phyloP scores from a whole-genome alignment of 495 filamentous ascomycete genomes.

The Chlorociboria aeruginascens region DNA sequence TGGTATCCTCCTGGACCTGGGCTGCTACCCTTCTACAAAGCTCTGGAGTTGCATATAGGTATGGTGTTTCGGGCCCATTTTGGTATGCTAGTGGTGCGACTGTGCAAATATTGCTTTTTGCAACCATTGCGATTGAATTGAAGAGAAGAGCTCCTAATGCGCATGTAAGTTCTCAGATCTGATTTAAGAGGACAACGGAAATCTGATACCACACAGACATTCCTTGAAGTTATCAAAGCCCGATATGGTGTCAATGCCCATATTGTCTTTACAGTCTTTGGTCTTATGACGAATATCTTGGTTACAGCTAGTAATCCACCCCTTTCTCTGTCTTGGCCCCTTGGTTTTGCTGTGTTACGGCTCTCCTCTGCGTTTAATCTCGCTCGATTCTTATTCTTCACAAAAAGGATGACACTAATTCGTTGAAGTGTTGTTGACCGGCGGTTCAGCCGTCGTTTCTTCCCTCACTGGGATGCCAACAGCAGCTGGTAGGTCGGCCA shows the following conservation, averaged over 20 bases:
- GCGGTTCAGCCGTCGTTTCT: slow-evolving; percentile 77
- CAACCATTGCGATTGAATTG: slow-evolving; percentile 84
- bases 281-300: slow-evolving; percentile 72
- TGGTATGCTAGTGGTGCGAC: slow-evolving; percentile 67
- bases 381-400: too few relatives aligned
- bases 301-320: slow-evolving; percentile 87
- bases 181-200: background rate
- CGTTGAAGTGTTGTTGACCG: slow-evolving; percentile 89
- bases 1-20: slow-evolving; percentile 95
- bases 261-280: slow-evolving; percentile 68
- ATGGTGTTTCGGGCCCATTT: slow-evolving; percentile 88
- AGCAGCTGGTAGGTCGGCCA: too few relatives aligned
- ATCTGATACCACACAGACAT: slow-evolving; percentile 34
- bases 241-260: slow-evolving; percentile 54
- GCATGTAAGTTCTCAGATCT: slow-evolving; percentile 29
- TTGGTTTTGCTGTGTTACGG: too few relatives aligned
- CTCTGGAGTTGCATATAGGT: slow-evolving; percentile 81
- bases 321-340: too few relatives aligned
- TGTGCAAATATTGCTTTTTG: slow-evolving; percentile 77
- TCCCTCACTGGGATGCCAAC: slow-evolving; percentile 71
- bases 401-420: too few relatives aligned
- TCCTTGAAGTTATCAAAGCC: slow-evolving; percentile 62
- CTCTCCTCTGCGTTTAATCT: too few relatives aligned
- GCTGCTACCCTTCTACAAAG: slow-evolving; percentile 72
- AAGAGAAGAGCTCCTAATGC: slow-evolving; percentile 82